Evolutionary conservation across 257 asterid genomes (phyloP).

Genomic region (Marsdenia floribunda): DNA sequence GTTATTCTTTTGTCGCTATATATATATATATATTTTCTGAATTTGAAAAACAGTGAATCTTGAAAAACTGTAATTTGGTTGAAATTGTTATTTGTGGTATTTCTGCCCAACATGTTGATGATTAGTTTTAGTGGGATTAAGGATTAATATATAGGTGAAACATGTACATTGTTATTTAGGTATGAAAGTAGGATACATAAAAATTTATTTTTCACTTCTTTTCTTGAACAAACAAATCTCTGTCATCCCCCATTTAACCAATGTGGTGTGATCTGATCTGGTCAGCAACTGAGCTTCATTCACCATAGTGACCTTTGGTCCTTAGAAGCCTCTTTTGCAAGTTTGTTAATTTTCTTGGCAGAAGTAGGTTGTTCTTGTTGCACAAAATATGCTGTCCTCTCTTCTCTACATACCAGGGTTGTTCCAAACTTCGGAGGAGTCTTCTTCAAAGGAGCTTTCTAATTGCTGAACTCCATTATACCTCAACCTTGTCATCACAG

Average conservation of each 20-base stretch:
- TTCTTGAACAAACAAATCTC: neutral
- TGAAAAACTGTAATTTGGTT: too few relatives aligned
- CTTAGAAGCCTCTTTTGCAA: neutral
- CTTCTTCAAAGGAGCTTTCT: conserved; percentile 40
- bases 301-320: neutral
- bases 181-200: too few relatives aligned
- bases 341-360: neutral
- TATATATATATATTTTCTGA: too few relatives aligned
- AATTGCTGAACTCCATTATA: conserved; percentile 41
- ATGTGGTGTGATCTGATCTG: neutral
- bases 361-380: neutral
- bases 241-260: neutral
- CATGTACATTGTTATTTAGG: too few relatives aligned
- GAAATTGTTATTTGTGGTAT: too few relatives aligned
- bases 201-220: too few relatives aligned
- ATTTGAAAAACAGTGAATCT: too few relatives aligned
- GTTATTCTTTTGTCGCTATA: too few relatives aligned
- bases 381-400: neutral
- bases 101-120: too few relatives aligned
- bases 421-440: conserved; percentile 8
- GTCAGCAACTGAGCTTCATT: neutral
- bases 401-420: neutral
- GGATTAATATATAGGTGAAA: too few relatives aligned
- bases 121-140: too few relatives aligned
- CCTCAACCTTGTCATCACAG: conserved; percentile 58